These are phyloP conservation scores for Russula virescens DNA, from an alignment of 768 basidiomycete genomes.

Conservation along the genomic window DNA sequence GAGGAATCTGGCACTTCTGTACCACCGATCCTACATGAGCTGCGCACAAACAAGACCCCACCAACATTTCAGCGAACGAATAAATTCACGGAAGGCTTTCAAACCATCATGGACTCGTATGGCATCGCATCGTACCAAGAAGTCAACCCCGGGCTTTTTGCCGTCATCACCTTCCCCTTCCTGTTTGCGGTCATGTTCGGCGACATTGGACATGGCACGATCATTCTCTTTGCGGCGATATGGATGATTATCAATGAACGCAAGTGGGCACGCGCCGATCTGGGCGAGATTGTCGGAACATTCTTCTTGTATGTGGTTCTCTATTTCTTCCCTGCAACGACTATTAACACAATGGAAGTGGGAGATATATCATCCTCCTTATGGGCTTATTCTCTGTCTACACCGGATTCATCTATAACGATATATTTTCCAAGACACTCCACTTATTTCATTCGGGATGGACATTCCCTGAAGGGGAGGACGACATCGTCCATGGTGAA, in stretches of 20 bases:
- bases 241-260: slow-evolving; percentile 87
- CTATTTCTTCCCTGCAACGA: slow-evolving; percentile 9
- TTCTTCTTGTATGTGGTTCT: slow-evolving; percentile 80
- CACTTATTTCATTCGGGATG: slow-evolving; percentile 87
- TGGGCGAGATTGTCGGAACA: slow-evolving; percentile 80
- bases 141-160: slow-evolving; percentile 93
- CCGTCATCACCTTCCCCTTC: slow-evolving; percentile 92
- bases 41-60: slow-evolving; percentile 84
- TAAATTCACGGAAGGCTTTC: slow-evolving; percentile 95
- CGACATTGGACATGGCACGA: slow-evolving; percentile 92
- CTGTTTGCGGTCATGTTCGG: slow-evolving; percentile 99
- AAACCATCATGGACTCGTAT: slow-evolving; percentile 97
- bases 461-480: slow-evolving; percentile 53
- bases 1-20: slow-evolving; percentile 92
- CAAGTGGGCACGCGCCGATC: slow-evolving; percentile 62
- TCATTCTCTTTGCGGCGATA: slow-evolving; percentile 69
- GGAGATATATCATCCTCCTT: slow-evolving; percentile 95
- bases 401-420: slow-evolving; percentile 98
- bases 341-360: slow-evolving; percentile 44
- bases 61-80: slow-evolving; percentile 94
- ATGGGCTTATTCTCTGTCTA: slow-evolving; percentile 98
- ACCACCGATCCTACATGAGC: slow-evolving; percentile 86
- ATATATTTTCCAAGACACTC: slow-evolving; percentile 92
- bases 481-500: slow-evolving; percentile 41
- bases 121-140: slow-evolving; percentile 94